A percentile compares a stretch with the other conserved stretches of the same genome.
phyloP scores from a whole-genome alignment of 192 early-diverging fungal genomes.

The Linnemannia zychae region DNA sequence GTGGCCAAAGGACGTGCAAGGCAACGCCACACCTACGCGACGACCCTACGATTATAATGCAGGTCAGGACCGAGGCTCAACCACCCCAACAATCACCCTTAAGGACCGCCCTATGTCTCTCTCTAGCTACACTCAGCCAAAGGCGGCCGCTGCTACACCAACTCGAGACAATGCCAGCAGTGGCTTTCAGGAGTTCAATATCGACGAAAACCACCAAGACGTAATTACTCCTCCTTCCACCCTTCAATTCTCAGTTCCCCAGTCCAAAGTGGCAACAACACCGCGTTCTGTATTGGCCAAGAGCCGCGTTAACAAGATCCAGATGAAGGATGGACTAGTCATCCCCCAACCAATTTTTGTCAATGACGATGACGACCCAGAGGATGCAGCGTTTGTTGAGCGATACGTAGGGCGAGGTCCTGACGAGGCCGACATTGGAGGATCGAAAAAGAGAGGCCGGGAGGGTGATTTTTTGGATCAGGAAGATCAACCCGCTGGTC shows the following conservation, averaged over 20 bases:
- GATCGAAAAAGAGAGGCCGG: slow-evolving; percentile 35
- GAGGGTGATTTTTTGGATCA: slow-evolving; percentile 24
- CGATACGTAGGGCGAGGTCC: background rate
- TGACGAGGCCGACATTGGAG: slow-evolving; percentile 16
- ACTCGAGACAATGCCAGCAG: slow-evolving; percentile 2
- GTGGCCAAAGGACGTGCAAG: slow-evolving; percentile 10
- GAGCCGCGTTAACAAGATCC: slow-evolving; percentile 36
- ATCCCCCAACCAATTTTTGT: slow-evolving; percentile 46
- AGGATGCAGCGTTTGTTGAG: background rate
- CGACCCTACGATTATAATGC: background rate
- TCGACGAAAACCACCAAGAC: slow-evolving; percentile 34
- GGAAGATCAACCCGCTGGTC: background rate
- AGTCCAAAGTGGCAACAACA: slow-evolving; percentile 24
- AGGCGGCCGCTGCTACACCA: background rate
- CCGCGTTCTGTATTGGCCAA: slow-evolving; percentile 38
- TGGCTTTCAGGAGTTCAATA: slow-evolving; percentile 24
- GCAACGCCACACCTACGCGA: slow-evolving; percentile 23
- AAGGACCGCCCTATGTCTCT: slow-evolving; percentile 23
- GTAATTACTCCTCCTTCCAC: slow-evolving; percentile 37
- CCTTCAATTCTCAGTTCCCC: slow-evolving; percentile 34
- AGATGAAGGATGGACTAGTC: slow-evolving; percentile 39
- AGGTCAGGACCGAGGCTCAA: slow-evolving; percentile 15
- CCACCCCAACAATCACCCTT: slow-evolving; percentile 26
- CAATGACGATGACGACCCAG: slow-evolving; percentile 29
- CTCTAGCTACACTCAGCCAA: slow-evolving; percentile 14